Conservation (phyloP, 768 basidiomycete species). For the Astraeus odoratus region DNA sequence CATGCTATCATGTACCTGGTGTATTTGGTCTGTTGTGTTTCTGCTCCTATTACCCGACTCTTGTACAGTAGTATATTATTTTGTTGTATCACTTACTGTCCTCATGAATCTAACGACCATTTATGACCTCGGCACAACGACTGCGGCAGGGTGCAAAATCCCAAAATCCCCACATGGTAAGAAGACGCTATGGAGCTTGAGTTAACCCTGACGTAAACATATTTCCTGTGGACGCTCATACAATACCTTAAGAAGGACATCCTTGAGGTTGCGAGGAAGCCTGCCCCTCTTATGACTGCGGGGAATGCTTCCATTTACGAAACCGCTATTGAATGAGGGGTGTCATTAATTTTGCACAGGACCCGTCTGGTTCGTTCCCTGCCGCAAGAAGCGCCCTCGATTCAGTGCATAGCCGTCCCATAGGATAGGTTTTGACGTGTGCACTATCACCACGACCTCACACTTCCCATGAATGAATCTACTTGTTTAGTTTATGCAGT, state of each 20-base stretch:
- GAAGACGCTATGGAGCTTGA: no score
- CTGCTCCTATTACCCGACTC: constrained; percentile 4
- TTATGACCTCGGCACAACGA: constrained; percentile 1
- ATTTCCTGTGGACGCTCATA: background rate
- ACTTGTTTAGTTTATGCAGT: no score
- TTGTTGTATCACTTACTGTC: background rate
- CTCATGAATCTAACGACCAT: constrained; percentile 8
- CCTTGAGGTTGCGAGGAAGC: background rate
- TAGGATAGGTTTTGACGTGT: no score
- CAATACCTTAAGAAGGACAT: background rate
- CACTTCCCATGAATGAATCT: no score
- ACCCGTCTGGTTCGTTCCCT: background rate
- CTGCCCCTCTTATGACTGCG: background rate
- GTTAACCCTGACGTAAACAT: background rate
- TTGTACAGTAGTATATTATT: constrained; percentile 12
- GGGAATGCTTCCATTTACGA: background rate
- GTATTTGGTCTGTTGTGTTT: constrained; percentile 5
- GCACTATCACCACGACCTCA: no score
- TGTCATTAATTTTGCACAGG: background rate
- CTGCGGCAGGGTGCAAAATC: no score
- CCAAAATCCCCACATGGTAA: no score
- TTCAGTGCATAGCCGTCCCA: background rate
- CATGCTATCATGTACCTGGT: constrained; percentile 4
- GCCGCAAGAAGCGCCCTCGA: background rate
- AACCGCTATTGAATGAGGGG: background rate